phyloP scores from a whole-genome alignment of 1,139 yeast species.

The Magnusiomyces fungicola region DNA sequence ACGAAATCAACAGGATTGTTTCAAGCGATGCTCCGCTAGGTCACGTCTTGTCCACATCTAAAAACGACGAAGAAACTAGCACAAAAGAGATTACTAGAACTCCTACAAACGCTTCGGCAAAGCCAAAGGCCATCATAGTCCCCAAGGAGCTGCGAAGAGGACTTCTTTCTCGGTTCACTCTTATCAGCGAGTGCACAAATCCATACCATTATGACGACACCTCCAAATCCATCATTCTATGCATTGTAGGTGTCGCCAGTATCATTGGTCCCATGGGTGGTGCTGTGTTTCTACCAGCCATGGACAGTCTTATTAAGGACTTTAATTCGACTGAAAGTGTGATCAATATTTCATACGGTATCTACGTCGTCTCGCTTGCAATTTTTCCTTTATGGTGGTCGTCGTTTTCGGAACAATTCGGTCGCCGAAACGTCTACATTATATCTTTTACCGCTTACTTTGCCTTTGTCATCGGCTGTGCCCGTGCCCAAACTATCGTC shows the following conservation, averaged over 20 bases:
- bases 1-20: too few species aligned
- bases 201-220: conserved; percentile 53
- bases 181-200: conserved; percentile 67
- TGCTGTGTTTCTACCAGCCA: conserved; percentile 73
- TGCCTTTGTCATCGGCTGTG: conserved; percentile 65
- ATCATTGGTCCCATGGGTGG: conserved; percentile 91
- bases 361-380: conserved; percentile 66
- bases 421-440: conserved; percentile 67
- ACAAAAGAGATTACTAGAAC: too few species aligned
- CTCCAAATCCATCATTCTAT: conserved; percentile 36
- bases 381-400: conserved; percentile 90
- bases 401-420: conserved; percentile 58
- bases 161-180: conserved; percentile 32
- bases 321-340: conserved; percentile 50
- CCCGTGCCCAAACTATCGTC: conserved; percentile 54
- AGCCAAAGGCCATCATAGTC: too few species aligned
- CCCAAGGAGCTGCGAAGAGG: conserved; percentile 25
- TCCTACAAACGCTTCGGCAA: too few species aligned
- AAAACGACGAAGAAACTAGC: too few species aligned
- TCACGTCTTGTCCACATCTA: too few species aligned
- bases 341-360: conserved; percentile 75
- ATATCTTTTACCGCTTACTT: conserved; percentile 56
- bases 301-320: conserved; percentile 45
- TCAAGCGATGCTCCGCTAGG: too few species aligned
- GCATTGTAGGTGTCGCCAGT: conserved; percentile 69